Base-by-base conservation (phyloP, 1,284 basidiomycete species). In the Trichosporon coremiiforme region DNA sequence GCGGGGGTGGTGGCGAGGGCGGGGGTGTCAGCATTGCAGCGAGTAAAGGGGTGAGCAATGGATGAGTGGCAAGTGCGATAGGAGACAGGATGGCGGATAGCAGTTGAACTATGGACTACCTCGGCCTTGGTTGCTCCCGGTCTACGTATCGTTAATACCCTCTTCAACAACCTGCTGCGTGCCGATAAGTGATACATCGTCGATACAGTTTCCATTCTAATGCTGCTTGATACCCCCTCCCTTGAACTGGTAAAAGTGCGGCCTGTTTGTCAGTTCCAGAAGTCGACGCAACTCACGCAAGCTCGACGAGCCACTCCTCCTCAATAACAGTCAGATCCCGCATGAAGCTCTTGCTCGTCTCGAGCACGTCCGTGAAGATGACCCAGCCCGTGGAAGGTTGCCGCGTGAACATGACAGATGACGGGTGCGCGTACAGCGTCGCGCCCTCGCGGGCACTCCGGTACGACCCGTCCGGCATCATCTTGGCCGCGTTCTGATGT, bases 311-410 rank as follows among this genome's bases (percentile, higher is more conserved):
- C 86, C 86, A 87, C 63, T 86, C 86, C 70, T 85, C 81, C 53
- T 86, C 85, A 35, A 87, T 82, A 7, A 86, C 84, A 0, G 86
- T 87, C 20, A 88, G 68, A 73, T 88, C 87, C 60, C 86, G 76
- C 82, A 88, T 87, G 74, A 86, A 87, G 31, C 80, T 90, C 83
- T 96, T 98, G 74, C 93, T 95, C 0, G 96, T 98, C 82, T 98
- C 94, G 75, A 96, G 89, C 83, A 98, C 91, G 80, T 99, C 95
- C 79, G 97, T 94, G 79, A 91, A 99, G 29, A 99, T 86, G 6
- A 98, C 93, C 93, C 94, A 99, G 10, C 92, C 92, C 0, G 91
- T 91, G 17, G 89, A 86, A 1, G 96, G 92, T 76, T 92, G 93
- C 47, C 97, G 86, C 2, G 94, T 97, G 80, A 99, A 99, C 70